A percentile compares a stretch with the other conserved stretches of the same genome.
These are phyloP conservation scores for Urtica urens DNA, from an alignment of 306 rosid genomes.

Conservation along the genomic window DNA sequence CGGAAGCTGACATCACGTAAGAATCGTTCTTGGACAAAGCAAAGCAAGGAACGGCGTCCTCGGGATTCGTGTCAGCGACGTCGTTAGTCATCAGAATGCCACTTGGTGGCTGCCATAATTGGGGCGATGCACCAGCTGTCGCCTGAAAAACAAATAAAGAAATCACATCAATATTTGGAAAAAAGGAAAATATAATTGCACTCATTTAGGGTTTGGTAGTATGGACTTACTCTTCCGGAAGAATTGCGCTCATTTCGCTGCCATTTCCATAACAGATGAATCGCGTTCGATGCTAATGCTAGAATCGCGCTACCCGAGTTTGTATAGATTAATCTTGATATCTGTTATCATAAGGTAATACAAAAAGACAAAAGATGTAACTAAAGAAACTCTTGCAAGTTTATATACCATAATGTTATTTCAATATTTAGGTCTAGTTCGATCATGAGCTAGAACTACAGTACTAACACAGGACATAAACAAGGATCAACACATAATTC, in stretches of 20 bases:
- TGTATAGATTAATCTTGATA: constrained; percentile 85
- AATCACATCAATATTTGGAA: constrained; percentile 14
- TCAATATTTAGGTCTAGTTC: no score
- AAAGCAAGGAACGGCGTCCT: constrained; percentile 83
- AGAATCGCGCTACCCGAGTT: constrained; percentile 85
- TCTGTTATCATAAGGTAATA: constrained; percentile 58
- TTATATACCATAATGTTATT: no score
- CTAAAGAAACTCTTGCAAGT: no score
- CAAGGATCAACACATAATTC: no score
- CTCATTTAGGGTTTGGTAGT: constrained; percentile 9
- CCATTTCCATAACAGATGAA: constrained; percentile 96
- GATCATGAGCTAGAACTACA: no score
- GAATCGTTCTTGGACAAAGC: constrained; percentile 94
- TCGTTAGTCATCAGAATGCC: constrained; percentile 95
- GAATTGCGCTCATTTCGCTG: constrained; percentile 72
- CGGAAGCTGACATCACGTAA: constrained; percentile 97
- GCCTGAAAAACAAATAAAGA: constrained; percentile 48
- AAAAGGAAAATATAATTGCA: no score
- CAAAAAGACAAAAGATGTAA: no score
- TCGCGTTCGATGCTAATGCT: constrained; percentile 89
- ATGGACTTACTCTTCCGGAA: constrained; percentile 44
- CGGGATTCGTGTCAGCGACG: constrained; percentile 53
- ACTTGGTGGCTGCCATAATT: constrained; percentile 93
- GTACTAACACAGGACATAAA: no score
- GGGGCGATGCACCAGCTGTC: constrained; percentile 69